Evolutionary conservation across 2,329 filamentous ascomycete species (phyloP).

Genomic region (Diatrype stigma): DNA sequence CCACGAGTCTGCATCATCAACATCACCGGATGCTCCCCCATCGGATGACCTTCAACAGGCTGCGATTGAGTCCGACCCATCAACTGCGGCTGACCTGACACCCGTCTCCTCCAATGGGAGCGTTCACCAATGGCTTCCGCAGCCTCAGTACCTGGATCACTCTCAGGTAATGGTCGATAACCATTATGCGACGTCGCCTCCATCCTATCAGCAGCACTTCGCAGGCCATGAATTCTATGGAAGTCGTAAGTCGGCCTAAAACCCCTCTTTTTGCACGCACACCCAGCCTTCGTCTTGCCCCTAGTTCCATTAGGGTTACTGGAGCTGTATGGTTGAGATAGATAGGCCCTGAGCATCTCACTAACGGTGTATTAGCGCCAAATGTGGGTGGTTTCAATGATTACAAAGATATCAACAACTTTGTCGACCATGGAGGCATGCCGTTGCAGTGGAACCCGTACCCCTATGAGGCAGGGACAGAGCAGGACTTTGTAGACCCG

Average conservation of each 20-base stretch:
- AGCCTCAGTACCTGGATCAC: conserved; percentile 15
- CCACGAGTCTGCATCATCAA: conserved; percentile 27
- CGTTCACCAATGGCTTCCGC: conserved; percentile 23
- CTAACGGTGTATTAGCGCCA: conserved; percentile 23
- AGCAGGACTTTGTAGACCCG: conserved; percentile 27
- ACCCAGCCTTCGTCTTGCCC: background rate
- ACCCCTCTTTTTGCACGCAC: background rate
- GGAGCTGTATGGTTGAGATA: too few species aligned
- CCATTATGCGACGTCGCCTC: conserved; percentile 12
- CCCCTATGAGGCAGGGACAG: conserved; percentile 16
- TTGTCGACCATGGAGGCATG: conserved; percentile 16
- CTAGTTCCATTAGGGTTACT: too few species aligned
- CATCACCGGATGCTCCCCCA: conserved; percentile 23
- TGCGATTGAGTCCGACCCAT: conserved; percentile 23
- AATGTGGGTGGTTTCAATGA: conserved; percentile 21
- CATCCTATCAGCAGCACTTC: conserved; percentile 21
- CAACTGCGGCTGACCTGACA: conserved; percentile 24
- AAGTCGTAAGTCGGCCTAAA: conserved; percentile 20
- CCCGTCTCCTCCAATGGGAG: conserved; percentile 31
- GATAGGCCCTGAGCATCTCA: background rate
- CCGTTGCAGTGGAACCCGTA: conserved; percentile 23
- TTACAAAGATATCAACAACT: conserved; percentile 18
- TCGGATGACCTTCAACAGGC: conserved; percentile 25
- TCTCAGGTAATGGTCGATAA: conserved; percentile 15
- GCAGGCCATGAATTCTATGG: conserved; percentile 22